Conservation (phyloP, 2,329 filamentous ascomycete genomes). For the Coniochaeta pulveracea region DNA sequence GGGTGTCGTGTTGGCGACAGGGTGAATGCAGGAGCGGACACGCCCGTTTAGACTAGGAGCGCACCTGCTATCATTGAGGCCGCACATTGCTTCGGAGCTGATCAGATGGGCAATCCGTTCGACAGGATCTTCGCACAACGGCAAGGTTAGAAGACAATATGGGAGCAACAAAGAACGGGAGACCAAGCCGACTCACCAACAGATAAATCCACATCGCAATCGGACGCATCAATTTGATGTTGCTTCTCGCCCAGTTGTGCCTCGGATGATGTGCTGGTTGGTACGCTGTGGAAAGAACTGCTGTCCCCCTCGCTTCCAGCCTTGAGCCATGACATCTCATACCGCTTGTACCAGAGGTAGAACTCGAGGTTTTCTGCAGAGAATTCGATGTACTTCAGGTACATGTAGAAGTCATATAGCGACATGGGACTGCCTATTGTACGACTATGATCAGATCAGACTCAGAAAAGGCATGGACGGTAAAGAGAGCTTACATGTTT, state of each 20-base stretch:
- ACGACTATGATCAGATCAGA: conserved; percentile 1
- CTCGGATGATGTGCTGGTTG: conserved; percentile 17
- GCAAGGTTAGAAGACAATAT: too few relatives aligned
- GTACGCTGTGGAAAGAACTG: conserved; percentile 13
- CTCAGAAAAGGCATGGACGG: background rate
- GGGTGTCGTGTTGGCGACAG: conserved; percentile 8
- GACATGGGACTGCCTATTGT: conserved; percentile 32
- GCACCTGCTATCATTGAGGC: conserved; percentile 6
- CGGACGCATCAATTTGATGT: conserved; percentile 8
- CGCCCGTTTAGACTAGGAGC: conserved; percentile 5
- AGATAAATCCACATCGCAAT: conserved; percentile 18
- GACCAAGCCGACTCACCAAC: conserved; percentile 15
- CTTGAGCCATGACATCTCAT: conserved; percentile 21
- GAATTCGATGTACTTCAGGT: conserved; percentile 36
- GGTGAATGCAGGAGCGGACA: conserved; percentile 7
- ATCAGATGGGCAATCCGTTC: conserved; percentile 22
- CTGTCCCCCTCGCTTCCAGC: conserved; percentile 14
- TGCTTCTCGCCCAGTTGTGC: conserved; percentile 10
- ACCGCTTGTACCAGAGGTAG: conserved; percentile 32
- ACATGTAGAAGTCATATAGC: conserved; percentile 39
- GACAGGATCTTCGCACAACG: conserved; percentile 17
- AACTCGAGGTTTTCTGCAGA: conserved; percentile 38
- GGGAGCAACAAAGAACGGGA: background rate
- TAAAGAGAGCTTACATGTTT: conserved; percentile 26
- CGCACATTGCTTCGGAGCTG: conserved; percentile 16